Evolutionary conservation across 139 green algal genomes (phyloP).

Genomic region (Coelastrella sp.): DNA sequence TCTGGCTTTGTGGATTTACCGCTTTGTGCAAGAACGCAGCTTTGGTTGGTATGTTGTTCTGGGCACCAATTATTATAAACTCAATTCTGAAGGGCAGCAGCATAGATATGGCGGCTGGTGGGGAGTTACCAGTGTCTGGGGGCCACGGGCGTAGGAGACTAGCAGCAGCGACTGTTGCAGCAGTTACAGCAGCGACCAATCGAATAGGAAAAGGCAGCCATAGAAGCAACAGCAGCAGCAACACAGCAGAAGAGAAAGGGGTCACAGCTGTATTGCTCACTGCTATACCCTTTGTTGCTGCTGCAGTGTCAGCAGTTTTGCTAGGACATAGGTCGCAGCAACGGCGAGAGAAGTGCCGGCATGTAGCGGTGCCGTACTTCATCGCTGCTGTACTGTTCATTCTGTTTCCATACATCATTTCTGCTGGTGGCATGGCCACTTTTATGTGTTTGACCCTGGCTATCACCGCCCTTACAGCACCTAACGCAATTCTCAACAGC

Average conservation of each 20-base stretch:
- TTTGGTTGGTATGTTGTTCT: conserved; percentile 47
- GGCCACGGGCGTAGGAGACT: background rate
- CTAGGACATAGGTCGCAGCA: conserved; percentile 50
- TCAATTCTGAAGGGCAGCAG: background rate
- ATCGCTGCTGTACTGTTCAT: conserved; percentile 26
- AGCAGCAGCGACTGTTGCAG: background rate
- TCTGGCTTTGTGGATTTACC: conserved; percentile 15
- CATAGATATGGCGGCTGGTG: background rate
- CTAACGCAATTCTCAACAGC: conserved; percentile 46
- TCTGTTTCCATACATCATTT: background rate
- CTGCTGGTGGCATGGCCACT: background rate
- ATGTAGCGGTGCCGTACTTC: conserved; percentile 41
- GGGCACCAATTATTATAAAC: conserved; percentile 17
- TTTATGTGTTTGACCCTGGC: conserved; percentile 26
- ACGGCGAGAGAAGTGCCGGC: background rate
- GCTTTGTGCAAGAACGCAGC: conserved; percentile 46
- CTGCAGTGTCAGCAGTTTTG: conserved; percentile 44
- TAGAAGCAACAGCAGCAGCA: background rate
- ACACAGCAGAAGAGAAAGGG: background rate
- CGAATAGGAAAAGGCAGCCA: background rate
- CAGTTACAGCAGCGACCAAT: background rate
- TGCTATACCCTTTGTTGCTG: conserved; percentile 53
- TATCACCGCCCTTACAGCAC: conserved; percentile 15
- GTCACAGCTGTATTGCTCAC: conserved; percentile 59
- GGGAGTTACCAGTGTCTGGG: background rate